Conservation (phyloP, 352 stramenopile genomes). For the Phytopythium sindhum region DNA sequence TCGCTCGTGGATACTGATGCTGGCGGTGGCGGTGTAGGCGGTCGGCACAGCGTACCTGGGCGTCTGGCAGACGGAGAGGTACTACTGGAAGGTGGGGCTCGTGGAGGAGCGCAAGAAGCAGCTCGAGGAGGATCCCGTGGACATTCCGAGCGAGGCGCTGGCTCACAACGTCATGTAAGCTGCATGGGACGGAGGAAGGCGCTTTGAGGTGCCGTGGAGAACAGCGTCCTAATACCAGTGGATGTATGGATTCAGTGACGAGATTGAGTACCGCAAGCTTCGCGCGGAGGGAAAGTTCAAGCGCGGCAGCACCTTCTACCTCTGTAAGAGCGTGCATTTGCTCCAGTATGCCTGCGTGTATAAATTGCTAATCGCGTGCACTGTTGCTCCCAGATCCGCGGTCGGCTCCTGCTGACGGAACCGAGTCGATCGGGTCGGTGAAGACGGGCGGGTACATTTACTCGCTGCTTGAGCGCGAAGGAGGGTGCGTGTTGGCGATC, state of each 20-base stretch:
- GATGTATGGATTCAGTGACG: conserved; percentile 29
- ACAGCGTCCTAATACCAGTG: background rate
- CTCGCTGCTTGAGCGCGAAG: conserved; percentile 64
- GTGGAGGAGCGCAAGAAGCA: conserved; percentile 83
- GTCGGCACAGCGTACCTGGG: conserved; percentile 74
- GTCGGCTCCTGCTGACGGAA: conserved; percentile 74
- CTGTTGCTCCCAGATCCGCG: conserved; percentile 49
- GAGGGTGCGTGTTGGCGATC: conserved; percentile 36
- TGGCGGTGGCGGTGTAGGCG: conserved; percentile 23
- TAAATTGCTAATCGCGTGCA: conserved; percentile 1
- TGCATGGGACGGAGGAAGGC: background rate
- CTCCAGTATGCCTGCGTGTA: background rate
- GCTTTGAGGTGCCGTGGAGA: background rate
- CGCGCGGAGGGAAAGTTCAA: conserved; percentile 65
- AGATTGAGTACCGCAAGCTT: conserved; percentile 81
- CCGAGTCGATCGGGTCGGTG: conserved; percentile 70
- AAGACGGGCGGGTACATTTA: conserved; percentile 87
- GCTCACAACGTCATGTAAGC: conserved; percentile 53
- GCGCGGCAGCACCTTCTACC: conserved; percentile 69
- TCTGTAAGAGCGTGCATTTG: conserved; percentile 41
- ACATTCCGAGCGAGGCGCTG: conserved; percentile 58
- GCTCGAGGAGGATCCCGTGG: conserved; percentile 51
- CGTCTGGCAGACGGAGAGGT: conserved; percentile 83
- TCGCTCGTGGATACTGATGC: background rate
- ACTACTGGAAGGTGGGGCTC: conserved; percentile 88